A percentile compares a stretch with the other conserved stretches of the same genome.
phyloP scores from a whole-genome alignment of 2,329 filamentous ascomycete genomes.

The Grosmannia penicillata region DNA sequence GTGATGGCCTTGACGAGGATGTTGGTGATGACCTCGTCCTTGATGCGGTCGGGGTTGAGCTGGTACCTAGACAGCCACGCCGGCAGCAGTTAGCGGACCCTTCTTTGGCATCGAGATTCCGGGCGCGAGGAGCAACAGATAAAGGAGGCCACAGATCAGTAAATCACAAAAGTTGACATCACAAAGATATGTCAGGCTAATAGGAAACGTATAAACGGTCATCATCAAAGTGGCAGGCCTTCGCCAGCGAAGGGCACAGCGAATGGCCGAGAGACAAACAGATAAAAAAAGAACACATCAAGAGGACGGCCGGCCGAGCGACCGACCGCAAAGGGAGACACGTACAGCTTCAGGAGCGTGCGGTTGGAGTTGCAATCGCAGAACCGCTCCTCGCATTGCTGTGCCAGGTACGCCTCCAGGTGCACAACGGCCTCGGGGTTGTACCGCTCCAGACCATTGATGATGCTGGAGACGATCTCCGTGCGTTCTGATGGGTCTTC shows the following conservation, averaged over 20 bases:
- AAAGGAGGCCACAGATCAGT: slow-evolving; percentile 38
- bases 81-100: no score
- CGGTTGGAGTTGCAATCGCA: slow-evolving; percentile 96
- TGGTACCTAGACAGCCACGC: slow-evolving; percentile 67
- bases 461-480: slow-evolving; percentile 80
- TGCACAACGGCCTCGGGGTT: slow-evolving; percentile 90
- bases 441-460: slow-evolving; percentile 95
- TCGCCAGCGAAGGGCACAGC: slow-evolving; percentile 5
- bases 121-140: no score
- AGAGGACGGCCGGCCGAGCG: no score
- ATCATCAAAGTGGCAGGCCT: no score
- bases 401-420: slow-evolving; percentile 86
- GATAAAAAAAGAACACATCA: not conserved
- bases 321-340: slow-evolving; percentile 16
- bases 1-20: slow-evolving; percentile 96
- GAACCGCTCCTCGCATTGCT: slow-evolving; percentile 89
- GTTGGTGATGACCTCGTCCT: slow-evolving; percentile 96
- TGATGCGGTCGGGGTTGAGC: slow-evolving; percentile 96
- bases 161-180: slow-evolving; percentile 59
- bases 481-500: slow-evolving; percentile 88
- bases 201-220: slow-evolving; percentile 92
- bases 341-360: slow-evolving; percentile 92
- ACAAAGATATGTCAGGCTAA: slow-evolving; percentile 71
- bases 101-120: no score
- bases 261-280: not conserved